Evolutionary conservation across 1,284 basidiomycete genomes (phyloP).

Genomic region (Microbotryum lychnidis-dioicae): DNA sequence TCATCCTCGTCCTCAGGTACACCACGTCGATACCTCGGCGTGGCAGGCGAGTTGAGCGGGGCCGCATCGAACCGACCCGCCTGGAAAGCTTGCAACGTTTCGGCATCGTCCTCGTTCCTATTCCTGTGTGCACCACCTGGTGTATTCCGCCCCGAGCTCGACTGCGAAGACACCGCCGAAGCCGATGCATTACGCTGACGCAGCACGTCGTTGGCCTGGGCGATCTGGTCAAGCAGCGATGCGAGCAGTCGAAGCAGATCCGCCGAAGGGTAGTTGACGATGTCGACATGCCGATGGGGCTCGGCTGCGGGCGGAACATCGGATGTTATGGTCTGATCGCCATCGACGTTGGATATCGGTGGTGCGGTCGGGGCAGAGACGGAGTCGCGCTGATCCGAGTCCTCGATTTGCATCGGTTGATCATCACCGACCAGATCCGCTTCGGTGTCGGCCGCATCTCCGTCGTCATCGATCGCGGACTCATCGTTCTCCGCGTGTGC

Average conservation of each 20-base stretch:
- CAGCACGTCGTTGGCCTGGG: constrained; percentile 71
- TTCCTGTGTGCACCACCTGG: not conserved
- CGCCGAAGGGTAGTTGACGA: constrained; percentile 49
- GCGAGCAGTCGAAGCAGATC: constrained; percentile 82
- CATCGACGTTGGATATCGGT: not conserved
- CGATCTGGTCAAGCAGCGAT: constrained; percentile 80
- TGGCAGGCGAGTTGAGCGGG: constrained; percentile 27
- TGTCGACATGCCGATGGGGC: constrained; percentile 43
- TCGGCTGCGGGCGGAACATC: not conserved
- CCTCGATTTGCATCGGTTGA: not conserved
- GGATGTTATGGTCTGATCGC: not conserved
- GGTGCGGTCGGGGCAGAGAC: not conserved
- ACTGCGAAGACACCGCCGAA: not conserved
- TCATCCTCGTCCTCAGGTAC: not conserved
- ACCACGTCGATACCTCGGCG: constrained; percentile 4
- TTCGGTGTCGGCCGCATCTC: not conserved
- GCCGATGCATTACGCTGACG: constrained; percentile 6
- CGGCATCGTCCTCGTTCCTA: not conserved
- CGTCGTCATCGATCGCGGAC: not conserved
- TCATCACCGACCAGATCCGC: not conserved
- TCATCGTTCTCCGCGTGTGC: not conserved
- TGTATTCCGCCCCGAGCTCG: not conserved
- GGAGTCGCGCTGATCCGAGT: not conserved
- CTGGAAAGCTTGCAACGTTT: not conserved
- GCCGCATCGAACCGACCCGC: constrained; percentile 29